Conservation (phyloP, 805 yeast species). For the Saturnispora saitoi region DNA sequence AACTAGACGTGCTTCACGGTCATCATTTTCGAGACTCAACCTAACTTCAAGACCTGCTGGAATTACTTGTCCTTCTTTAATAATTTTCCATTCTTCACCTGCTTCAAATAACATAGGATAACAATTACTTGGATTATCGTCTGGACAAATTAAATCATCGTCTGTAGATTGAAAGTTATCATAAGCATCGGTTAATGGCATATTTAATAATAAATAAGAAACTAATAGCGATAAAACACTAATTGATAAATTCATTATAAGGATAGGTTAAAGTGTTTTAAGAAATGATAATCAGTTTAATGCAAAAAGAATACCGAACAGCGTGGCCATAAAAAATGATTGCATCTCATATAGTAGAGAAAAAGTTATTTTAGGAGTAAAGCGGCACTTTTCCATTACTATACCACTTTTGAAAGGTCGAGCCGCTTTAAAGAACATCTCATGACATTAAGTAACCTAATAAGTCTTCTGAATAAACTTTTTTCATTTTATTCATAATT, state of each 20-base stretch:
- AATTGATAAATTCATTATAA: not conserved
- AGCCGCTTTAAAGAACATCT: too few relatives aligned
- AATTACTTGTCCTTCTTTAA: slow-evolving; percentile 63
- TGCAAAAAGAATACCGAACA: not conserved
- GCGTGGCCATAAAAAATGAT: not conserved
- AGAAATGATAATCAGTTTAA: not conserved
- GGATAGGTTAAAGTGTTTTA: not conserved
- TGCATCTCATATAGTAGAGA: too few relatives aligned
- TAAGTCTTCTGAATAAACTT: too few relatives aligned
- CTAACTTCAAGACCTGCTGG: slow-evolving; percentile 78
- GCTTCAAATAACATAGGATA: slow-evolving; percentile 61
- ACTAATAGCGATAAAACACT: not conserved
- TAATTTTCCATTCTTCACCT: slow-evolving; percentile 55
- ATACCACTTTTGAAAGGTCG: too few relatives aligned
- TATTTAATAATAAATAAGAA: not conserved
- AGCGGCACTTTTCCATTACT: too few relatives aligned
- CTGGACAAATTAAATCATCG: slow-evolving; percentile 33
- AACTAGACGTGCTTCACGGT: slow-evolving; percentile 58
- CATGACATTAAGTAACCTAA: too few relatives aligned
- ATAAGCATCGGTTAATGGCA: not conserved
- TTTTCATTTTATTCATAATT: too few relatives aligned
- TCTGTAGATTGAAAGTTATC: not conserved
- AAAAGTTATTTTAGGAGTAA: too few relatives aligned
- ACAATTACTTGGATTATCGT: slow-evolving; percentile 40
- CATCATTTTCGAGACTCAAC: slow-evolving; percentile 63